A percentile compares a stretch with the other conserved stretches of the same genome.
phyloP scores from a whole-genome alignment of 352 stramenopile species.

The Globisporangium irregulare region DNA sequence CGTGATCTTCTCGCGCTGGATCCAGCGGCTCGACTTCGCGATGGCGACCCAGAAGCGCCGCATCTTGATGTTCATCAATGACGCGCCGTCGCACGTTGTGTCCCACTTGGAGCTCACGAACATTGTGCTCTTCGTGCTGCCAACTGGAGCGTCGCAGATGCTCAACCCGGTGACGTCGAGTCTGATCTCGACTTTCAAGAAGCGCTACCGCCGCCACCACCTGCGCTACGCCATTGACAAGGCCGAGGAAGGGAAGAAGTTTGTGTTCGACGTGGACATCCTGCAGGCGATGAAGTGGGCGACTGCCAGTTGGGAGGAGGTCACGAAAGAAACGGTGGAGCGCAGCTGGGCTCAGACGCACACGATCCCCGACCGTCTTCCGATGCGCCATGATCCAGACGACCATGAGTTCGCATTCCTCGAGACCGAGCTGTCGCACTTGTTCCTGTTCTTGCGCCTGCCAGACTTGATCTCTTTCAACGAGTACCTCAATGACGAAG shows the following conservation, averaged over 20 bases:
- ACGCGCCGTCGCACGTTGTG: conserved; percentile 73
- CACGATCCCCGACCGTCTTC: conserved; percentile 46
- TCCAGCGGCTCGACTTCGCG: conserved; percentile 74
- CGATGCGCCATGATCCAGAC: conserved; percentile 44
- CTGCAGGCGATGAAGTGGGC: conserved; percentile 84
- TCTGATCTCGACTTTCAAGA: conserved; percentile 67
- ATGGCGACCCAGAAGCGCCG: conserved; percentile 76
- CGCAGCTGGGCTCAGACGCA: conserved; percentile 64
- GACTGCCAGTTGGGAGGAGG: conserved; percentile 60
- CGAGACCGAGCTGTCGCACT: conserved; percentile 61
- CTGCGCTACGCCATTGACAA: conserved; percentile 64
- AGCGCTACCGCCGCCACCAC: conserved; percentile 70
- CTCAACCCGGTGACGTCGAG: conserved; percentile 68
- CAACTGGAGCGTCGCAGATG: conserved; percentile 43
- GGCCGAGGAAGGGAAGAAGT: conserved; percentile 37
- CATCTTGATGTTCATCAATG: conserved; percentile 78
- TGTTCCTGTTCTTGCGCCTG: conserved; percentile 64
- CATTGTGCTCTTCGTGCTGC: conserved; percentile 65
- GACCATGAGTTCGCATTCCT: conserved; percentile 58
- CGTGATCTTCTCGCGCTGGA: conserved; percentile 80
- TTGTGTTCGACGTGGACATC: conserved; percentile 62
- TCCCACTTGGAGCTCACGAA: conserved; percentile 75
- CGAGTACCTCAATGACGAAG: conserved; percentile 75
- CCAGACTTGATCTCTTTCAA: conserved; percentile 54
- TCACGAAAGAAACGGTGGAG: conserved; percentile 65